Base-by-base conservation (phyloP, 2,329 filamentous ascomycete genomes). In the Neonectria magnoliae region DNA sequence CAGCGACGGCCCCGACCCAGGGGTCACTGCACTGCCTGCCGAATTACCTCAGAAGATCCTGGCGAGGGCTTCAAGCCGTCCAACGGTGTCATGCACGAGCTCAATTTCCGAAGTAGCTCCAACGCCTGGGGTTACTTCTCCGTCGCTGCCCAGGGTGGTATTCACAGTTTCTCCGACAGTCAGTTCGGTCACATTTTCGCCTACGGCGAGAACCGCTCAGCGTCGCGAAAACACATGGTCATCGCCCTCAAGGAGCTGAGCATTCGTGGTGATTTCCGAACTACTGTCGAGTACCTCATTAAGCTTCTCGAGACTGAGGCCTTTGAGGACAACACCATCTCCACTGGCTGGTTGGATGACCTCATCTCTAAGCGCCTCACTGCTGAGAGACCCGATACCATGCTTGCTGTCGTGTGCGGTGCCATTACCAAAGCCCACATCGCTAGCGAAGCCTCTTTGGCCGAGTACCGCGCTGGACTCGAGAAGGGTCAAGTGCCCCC, bases 111-210 rank as follows among this genome's bases (percentile, higher is more conserved):
- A 78, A 97, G 92, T 84, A 97, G 94, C 80, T 98, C 96, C 68
- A 99, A 99, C 73, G 96, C 98, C 61, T 99, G 96, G 96, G 96
- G 96, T 87, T 99, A 99, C 83, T 99, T 99, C 89, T 99, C 96
- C 57, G 96, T 99, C 80, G 93, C 94, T 84, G 96, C 94, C 10
- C 91, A 94, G 60, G 95, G 94, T 83, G 94, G 94, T 81, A 99
- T 99, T 71, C 96, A 99, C 88, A 98, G 93, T 81, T 99, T 97
- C 87, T 98, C 96, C 8, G 96, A 99, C 84, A 97, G 93, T 76
- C 96, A 99, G 78, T 99, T 99, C 75, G 96, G 96, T 82, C 96
- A 99, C 83, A 99, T 99, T 73, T 99, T 99, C 81, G 97, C 96
- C 57, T 99, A 98, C 75, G 96, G 96, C 66, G 96, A 99, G 86